Evolutionary conservation across 257 asterid genomes (phyloP), one percentile per base, ranked within the genome.

Genomic region (Oldenlandia corymbosa): DNA sequence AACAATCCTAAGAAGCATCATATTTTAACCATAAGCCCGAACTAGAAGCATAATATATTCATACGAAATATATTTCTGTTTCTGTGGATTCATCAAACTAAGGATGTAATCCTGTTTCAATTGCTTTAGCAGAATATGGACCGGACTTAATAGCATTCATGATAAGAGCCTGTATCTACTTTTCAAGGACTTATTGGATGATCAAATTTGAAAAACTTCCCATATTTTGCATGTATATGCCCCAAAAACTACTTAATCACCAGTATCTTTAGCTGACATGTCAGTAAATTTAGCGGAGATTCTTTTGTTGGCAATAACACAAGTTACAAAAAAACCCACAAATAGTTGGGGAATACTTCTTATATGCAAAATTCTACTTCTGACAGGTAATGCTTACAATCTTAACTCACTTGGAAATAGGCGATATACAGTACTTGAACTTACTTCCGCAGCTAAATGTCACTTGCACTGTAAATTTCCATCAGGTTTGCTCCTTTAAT

Each of bases 371-470:
- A 34, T 34, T 34, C 9, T 34, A 18, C 13, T 12, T 45, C 28
- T 58, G 10, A 31, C 24, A 92, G 99, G 97, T 89, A 47, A 84
- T 92, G 63, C 82, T 89, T 63, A 92, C 99, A 14, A 81, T 92
- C 57, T 72, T 92, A 77, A 92, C 99, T 45, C 99, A 87, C 65
- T 77, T 92, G 88, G 99, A 92, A 81, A 76, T 92, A 87, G 99
- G 97, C 37, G 96, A 85, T 68, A 79, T 74, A 60, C 87, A 82
- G 66, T 87, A 92, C 73, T 62, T 92, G 53, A 78, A 80, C 56
- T 75, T 92, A 75, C 95, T 83, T 69, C 99, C 97, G 1, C 93
- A 84, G 81, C 82, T 79, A 64, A 87, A 86, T 45, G 96, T 80
- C 37, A 85, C 95, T 46, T 92, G 99, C 78, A 81, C 86, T 46